Evolutionary conservation across 2,329 filamentous ascomycete genomes (phyloP).

Genomic region (Pestalotiopsis sp.): DNA sequence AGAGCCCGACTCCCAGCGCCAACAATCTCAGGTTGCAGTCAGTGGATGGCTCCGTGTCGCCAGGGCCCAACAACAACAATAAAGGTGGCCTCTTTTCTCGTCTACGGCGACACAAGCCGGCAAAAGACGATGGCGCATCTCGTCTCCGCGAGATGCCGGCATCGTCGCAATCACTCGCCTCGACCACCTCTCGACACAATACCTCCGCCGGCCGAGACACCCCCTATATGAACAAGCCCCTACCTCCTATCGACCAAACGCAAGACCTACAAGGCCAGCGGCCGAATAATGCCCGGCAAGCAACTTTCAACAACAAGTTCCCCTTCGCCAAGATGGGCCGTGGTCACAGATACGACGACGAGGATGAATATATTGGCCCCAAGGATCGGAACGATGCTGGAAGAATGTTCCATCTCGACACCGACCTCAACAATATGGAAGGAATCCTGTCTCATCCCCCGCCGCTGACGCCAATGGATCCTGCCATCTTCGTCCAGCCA

Average conservation of each 20-base stretch:
- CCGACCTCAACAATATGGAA: conserved; percentile 87
- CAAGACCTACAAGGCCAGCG: conserved; percentile 21
- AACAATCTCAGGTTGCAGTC: conserved; percentile 60
- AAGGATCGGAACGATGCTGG: conserved; percentile 62
- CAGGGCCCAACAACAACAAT: conserved; percentile 42
- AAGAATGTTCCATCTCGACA: conserved; percentile 78
- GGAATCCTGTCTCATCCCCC: conserved; percentile 78
- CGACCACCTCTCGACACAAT: conserved; percentile 52
- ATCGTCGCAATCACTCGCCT: conserved; percentile 56
- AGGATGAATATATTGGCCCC: conserved; percentile 61
- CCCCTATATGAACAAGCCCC: conserved; percentile 37
- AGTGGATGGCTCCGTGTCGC: conserved; percentile 61
- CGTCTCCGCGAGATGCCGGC: conserved; percentile 51
- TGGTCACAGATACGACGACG: conserved; percentile 51
- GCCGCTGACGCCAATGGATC: conserved; percentile 72
- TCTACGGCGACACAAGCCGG: conserved; percentile 54
- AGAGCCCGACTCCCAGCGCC: conserved; percentile 81
- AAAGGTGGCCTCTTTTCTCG: conserved; percentile 55
- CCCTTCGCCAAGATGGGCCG: conserved; percentile 63
- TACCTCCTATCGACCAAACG: conserved; percentile 28
- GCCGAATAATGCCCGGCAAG: conserved; percentile 38
- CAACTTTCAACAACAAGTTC: conserved; percentile 65
- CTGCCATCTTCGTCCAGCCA: conserved; percentile 42
- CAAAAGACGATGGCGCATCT: conserved; percentile 51
- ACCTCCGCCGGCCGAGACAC: conserved; percentile 40